Conservation (phyloP, 129 eudicot species). For the Arctium minus region DNA sequence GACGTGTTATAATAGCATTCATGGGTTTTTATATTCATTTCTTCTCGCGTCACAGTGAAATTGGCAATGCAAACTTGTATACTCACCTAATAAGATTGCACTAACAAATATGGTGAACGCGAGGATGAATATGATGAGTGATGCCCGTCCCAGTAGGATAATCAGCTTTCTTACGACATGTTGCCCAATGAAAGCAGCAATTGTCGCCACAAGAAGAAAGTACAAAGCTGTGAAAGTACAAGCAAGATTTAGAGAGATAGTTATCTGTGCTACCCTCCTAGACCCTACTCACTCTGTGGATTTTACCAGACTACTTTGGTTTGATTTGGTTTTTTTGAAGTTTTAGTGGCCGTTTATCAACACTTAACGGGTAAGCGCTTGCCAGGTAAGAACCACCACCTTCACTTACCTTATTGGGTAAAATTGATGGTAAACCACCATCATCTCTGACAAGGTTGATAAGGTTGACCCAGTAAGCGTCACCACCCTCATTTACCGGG, state of each 20-base stretch:
- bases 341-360: no score
- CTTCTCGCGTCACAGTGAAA: neutral
- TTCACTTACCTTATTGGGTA: no score
- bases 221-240: constrained; percentile 63
- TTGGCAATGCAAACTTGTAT: neutral
- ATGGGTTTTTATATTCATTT: neutral
- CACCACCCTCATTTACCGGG: neutral
- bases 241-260: neutral
- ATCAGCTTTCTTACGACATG: constrained; percentile 83
- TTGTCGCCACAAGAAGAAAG: constrained; percentile 67
- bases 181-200: constrained; percentile 93
- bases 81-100: constrained; percentile 87
- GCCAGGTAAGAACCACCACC: no score
- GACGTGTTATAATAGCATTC: neutral
- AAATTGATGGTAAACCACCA: no score
- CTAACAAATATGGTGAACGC: constrained; percentile 81
- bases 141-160: constrained; percentile 75
- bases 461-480: no score
- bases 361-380: no score
- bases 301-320: no score
- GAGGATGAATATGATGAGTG: constrained; percentile 88
- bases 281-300: no score
- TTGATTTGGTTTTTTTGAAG: neutral
- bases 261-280: neutral
- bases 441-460: no score